Evolutionary conservation across 805 yeast genomes (phyloP), one percentile per base, ranked within the genome.

Genomic region (Lachancea cidri): DNA sequence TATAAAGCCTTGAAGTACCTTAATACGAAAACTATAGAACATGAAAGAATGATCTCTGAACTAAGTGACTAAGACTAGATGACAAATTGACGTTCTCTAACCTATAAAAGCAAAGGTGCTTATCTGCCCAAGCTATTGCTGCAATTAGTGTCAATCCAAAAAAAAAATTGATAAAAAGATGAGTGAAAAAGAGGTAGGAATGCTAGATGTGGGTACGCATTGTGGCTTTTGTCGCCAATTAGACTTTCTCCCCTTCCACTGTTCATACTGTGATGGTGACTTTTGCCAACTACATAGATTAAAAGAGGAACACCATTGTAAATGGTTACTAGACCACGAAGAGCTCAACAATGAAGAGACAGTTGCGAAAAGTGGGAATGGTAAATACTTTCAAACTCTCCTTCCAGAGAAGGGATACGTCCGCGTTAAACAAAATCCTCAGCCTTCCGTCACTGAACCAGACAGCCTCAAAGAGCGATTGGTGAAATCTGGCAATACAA

Each of bases 141-240:
- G n/a, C n/a, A n/a, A n/a, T n/a, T n/a, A n/a, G n/a, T n/a, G n/a
- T n/a, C n/a, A n/a, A n/a, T n/a, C n/a, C 17, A 34, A 14, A 19
- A 8, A 33, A 18, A 13, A 14, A 33, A 15, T n/a, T 5, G 8
- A n/a, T n/a, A n/a, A 29, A 32, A 30, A 20, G 14, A 38, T 27
- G 36, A 47, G 45, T 33, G 29, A 36, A 22, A 36, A 34, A 38
- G 64, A 59, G 40, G 53, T 52, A 3, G 64, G 64, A 5, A 61
- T 61, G 64, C 45, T 61, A 13, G 66, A 61, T 46, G 66, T 59
- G n/a, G 66, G 66, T 2, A 57, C 57, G 20, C 66, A 61, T 37
- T 61, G 66, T 42, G 41, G 43, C 15, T 59, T 47, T 39, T 61
- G 66, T 38, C 43, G 58, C 32, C 58, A 61, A 39, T 19, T 59